Base-by-base conservation (phyloP, 1,284 basidiomycete species). In the Rhodotorula sp. region DNA sequence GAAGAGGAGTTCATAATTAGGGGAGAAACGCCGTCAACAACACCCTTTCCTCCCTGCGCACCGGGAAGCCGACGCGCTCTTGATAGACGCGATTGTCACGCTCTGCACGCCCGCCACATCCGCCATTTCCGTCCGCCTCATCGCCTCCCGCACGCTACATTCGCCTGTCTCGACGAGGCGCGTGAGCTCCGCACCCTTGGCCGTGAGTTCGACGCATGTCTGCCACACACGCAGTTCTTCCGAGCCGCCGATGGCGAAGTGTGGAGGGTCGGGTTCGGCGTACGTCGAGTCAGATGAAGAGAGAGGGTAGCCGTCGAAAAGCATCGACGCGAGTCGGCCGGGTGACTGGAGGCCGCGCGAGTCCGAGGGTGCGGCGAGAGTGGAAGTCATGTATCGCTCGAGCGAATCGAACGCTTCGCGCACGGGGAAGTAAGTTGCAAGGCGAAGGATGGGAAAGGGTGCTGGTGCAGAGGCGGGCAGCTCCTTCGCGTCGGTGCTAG, bases 301-400 rank as follows among this genome's bases (percentile, higher is more conserved):
- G 26, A 16, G 18, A 7, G 40, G 60, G 40, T 46, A 62, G 20
- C 26, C 22, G 44, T 62, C 60, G 28, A 44, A 62, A 28, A 62
- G 60, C 60, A 62, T 62, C 8, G 52, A 20, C 28, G 60, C 60
- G 60, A 62, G 52, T n/a, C 22, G 13, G 4, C 11, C 6, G 11
- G 60, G 60, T 7, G 37, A 11, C 2, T 30, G 13, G 48, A 22
- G 20, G 11, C 10, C 2, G 30, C 13, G 13, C 10, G n/a, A 8
- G 59, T 22, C 48, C 10, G 31, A 6, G 28, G 47, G 6, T 0
- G 26, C 50, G 24, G 59, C 26, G 9, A n/a, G n/a, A 18, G 37
- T 51, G 2, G 5, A 48, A 18, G 51, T 46, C 60, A 62, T 62
- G 60, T 47, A 62, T 28, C 28, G 52, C 28, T 40, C n/a, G 40